phyloP scores from a whole-genome alignment of 2,329 filamentous ascomycete species.

The Bipolaris cookei region DNA sequence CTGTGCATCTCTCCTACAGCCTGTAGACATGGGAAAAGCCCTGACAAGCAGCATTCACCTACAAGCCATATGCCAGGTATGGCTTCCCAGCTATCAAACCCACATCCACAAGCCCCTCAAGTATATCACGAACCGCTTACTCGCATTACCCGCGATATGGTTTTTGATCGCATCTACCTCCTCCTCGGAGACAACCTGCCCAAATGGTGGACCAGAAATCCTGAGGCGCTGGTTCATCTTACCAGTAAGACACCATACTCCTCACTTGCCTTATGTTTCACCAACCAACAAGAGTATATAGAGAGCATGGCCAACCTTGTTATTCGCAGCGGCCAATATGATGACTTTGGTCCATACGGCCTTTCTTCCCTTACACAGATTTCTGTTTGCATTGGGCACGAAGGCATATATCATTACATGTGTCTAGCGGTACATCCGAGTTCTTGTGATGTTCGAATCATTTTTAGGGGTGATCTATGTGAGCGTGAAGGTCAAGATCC shows the following conservation, averaged over 20 bases:
- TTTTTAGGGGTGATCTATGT: slow-evolving; percentile 8
- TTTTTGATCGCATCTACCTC: slow-evolving; percentile 3
- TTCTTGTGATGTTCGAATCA: background rate
- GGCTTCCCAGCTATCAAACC: background rate
- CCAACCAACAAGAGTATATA: background rate
- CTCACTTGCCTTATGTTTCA: background rate
- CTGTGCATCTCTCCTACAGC: background rate
- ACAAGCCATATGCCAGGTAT: background rate
- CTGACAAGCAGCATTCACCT: background rate
- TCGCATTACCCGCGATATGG: slow-evolving; percentile 4
- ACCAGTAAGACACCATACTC: background rate
- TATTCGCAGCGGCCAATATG: background rate
- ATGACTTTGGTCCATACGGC: slow-evolving; percentile 14
- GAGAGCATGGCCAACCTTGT: background rate
- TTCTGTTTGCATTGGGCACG: slow-evolving; percentile 11
- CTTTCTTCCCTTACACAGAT: slow-evolving; percentile 7
- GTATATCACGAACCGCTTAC: background rate
- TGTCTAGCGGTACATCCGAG: slow-evolving; percentile 4
- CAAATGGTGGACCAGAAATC: background rate
- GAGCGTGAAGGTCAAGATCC: slow-evolving; percentile 10
- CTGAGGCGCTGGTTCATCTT: background rate
- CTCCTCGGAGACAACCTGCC: slow-evolving; percentile 4
- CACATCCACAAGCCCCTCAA: background rate
- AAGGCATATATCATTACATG: slow-evolving; percentile 13
- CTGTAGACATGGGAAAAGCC: background rate